Percentiles rank a stretch among this genome's conserved stretches.
Evolutionary conservation across 345 rosid species (phyloP).

Genomic region (Ricinus communis): DNA sequence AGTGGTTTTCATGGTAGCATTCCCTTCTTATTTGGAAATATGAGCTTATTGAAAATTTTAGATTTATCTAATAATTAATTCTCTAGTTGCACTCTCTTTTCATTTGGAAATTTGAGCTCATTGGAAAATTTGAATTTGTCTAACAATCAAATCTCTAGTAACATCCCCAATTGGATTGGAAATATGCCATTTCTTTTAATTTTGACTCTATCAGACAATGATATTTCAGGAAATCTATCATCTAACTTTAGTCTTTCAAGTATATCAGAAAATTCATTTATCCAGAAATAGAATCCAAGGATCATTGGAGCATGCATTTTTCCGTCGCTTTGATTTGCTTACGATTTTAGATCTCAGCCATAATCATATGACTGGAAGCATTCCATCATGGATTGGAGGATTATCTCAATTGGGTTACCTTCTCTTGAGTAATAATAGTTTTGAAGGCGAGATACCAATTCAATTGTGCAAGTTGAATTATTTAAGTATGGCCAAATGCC

Average conservation of each 20-base stretch:
- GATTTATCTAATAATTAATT: too few species aligned
- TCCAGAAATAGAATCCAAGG: slow-evolving; percentile 6
- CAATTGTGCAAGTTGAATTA: slow-evolving; percentile 17
- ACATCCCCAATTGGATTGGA: not conserved
- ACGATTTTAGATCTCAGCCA: slow-evolving; percentile 17
- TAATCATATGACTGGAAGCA: slow-evolving; percentile 11
- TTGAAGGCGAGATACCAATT: slow-evolving; percentile 16
- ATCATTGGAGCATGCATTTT: not conserved
- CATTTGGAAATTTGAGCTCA: not conserved
- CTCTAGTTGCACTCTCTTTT: not conserved
- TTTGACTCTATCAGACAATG: slow-evolving; percentile 12
- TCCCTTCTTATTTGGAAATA: not conserved
- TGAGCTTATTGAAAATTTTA: not conserved
- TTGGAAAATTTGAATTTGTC: not conserved
- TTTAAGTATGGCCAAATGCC: slow-evolving; percentile 2
- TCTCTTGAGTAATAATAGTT: slow-evolving; percentile 16
- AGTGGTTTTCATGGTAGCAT: not conserved
- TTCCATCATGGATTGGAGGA: slow-evolving; percentile 18
- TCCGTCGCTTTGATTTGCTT: too few species aligned
- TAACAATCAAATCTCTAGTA: too few species aligned
- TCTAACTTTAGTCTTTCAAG: not conserved
- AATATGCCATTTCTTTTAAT: not conserved
- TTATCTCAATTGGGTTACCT: slow-evolving; percentile 10
- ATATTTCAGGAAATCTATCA: slow-evolving; percentile 2
- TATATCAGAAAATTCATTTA: slow-evolving; percentile 3